A percentile compares a stretch with the other conserved stretches of the same genome.
phyloP scores from a whole-genome alignment of 176 grass and related monocot species.

The Metroxylon sagu region DNA sequence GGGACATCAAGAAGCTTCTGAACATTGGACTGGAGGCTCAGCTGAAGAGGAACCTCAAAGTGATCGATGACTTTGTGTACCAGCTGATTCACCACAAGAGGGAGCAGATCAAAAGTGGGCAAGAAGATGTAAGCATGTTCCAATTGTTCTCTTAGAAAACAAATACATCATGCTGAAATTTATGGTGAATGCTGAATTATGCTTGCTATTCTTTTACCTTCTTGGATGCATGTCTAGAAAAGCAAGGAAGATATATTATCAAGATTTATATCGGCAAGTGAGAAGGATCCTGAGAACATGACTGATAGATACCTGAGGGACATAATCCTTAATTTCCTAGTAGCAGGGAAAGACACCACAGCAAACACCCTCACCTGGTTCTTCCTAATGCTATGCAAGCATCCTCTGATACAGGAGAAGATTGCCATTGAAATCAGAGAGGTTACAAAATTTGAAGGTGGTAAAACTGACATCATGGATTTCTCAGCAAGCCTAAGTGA shows the following conservation, averaged over 20 bases:
- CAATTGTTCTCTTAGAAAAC: neutral
- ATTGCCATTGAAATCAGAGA: constrained; percentile 4
- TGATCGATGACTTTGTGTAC: constrained; percentile 60
- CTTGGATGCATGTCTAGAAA: too few relatives aligned
- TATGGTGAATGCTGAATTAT: too few relatives aligned
- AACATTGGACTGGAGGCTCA: constrained; percentile 61
- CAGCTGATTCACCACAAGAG: constrained; percentile 39
- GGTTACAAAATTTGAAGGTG: neutral
- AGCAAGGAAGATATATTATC: constrained; percentile 16
- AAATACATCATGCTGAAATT: too few relatives aligned
- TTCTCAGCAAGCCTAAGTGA: neutral
- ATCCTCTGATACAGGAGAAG: neutral
- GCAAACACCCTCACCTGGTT: constrained; percentile 15
- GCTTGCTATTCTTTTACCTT: too few relatives aligned
- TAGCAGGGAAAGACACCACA: constrained; percentile 10
- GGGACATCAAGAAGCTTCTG: constrained; percentile 45
- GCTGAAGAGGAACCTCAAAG: constrained; percentile 35
- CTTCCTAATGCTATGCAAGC: constrained; percentile 11
- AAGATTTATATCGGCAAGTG: constrained; percentile 8
- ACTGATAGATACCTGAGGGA: constrained; percentile 8
- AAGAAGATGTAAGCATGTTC: constrained; percentile 27
- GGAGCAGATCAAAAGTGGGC: constrained; percentile 22
- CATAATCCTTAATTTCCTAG: constrained; percentile 10
- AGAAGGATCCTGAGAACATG: constrained; percentile 5
- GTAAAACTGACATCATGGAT: neutral